Percentiles rank a stretch among this genome's conserved stretches.
These are phyloP conservation scores for Babesia bigemina DNA, from an alignment of 169 alveolate species.

Conservation along the genomic window DNA sequence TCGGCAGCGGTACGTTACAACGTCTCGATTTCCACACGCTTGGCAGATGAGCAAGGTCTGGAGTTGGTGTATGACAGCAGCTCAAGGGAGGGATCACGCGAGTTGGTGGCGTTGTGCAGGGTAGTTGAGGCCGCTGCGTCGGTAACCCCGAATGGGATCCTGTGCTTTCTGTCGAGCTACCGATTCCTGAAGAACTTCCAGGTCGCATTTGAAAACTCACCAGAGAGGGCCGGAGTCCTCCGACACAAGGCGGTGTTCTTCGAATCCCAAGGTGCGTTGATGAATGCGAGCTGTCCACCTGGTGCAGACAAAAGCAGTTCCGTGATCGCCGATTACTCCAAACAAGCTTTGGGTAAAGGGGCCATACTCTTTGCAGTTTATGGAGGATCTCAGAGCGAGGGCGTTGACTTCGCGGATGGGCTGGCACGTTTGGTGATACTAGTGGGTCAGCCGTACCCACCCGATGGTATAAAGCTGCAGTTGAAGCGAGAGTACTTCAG, in stretches of 20 bases:
- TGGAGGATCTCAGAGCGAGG: slow-evolving; percentile 90
- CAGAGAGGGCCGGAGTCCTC: slow-evolving; percentile 16
- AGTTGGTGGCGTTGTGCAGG: slow-evolving; percentile 37
- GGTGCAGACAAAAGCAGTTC: background rate
- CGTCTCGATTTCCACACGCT: background rate
- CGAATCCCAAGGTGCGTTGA: slow-evolving; percentile 39
- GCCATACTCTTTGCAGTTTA: slow-evolving; percentile 87
- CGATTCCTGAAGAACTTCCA: slow-evolving; percentile 23
- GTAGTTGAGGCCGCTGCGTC: slow-evolving; percentile 15
- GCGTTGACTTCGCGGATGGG: slow-evolving; percentile 94
- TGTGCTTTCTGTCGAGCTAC: slow-evolving; percentile 61
- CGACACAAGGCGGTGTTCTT: slow-evolving; percentile 35
- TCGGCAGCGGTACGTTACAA: slow-evolving; percentile 39
- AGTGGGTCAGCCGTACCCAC: slow-evolving; percentile 92
- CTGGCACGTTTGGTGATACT: slow-evolving; percentile 91
- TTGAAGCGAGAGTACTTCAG: slow-evolving; percentile 33
- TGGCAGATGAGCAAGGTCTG: slow-evolving; percentile 34
- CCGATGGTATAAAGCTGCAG: slow-evolving; percentile 50
- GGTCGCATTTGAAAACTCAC: slow-evolving; percentile 25
- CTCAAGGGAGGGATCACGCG: slow-evolving; percentile 19
- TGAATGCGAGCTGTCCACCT: too few relatives aligned
- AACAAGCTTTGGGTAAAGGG: slow-evolving; percentile 69
- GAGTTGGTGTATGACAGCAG: slow-evolving; percentile 49
- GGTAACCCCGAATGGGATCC: slow-evolving; percentile 62
- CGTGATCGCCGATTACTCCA: slow-evolving; percentile 35